phyloP scores from a whole-genome alignment of 305 asterid species.

The Fraxinus platypoda region DNA sequence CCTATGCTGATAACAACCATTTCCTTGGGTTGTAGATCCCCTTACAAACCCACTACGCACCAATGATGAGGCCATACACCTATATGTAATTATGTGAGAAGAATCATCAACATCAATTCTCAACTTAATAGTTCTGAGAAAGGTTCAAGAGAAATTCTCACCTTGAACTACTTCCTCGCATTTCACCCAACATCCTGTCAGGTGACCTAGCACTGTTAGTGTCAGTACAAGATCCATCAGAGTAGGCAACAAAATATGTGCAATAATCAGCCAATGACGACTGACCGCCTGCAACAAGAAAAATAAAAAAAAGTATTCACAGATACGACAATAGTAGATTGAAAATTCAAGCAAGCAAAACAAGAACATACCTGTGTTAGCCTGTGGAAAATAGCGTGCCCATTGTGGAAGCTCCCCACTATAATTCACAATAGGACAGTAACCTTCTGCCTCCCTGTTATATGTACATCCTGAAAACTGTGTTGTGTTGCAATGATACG shows the following conservation, averaged over 20 bases:
- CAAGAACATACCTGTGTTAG: constrained; percentile 68
- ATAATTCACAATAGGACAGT: constrained; percentile 90
- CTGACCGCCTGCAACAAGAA: constrained; percentile 78
- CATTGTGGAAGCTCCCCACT: constrained; percentile 96
- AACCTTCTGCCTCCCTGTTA: constrained; percentile 98
- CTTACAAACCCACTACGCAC: constrained; percentile 97
- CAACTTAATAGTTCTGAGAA: background rate
- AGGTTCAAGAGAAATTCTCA: constrained; percentile 23
- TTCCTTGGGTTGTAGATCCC: constrained; percentile 87
- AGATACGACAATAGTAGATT: background rate
- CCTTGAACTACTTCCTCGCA: constrained; percentile 92
- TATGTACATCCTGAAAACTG: constrained; percentile 95
- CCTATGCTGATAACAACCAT: constrained; percentile 91
- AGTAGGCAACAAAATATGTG: constrained; percentile 96
- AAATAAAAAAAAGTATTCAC: background rate
- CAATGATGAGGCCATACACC: constrained; percentile 97
- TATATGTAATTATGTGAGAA: constrained; percentile 28
- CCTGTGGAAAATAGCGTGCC: constrained; percentile 96
- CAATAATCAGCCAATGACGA: constrained; percentile 99
- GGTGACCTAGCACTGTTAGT: constrained; percentile 94
- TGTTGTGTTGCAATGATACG: constrained; percentile 94
- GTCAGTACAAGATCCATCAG: constrained; percentile 99
- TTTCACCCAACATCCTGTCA: constrained; percentile 98
- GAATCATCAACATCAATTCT: constrained; percentile 13
- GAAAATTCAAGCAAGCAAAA: background rate